Evolutionary conservation across 306 rosid species (phyloP), one percentile per base, ranked within the genome.

Genomic region (Vigna trinervia): DNA sequence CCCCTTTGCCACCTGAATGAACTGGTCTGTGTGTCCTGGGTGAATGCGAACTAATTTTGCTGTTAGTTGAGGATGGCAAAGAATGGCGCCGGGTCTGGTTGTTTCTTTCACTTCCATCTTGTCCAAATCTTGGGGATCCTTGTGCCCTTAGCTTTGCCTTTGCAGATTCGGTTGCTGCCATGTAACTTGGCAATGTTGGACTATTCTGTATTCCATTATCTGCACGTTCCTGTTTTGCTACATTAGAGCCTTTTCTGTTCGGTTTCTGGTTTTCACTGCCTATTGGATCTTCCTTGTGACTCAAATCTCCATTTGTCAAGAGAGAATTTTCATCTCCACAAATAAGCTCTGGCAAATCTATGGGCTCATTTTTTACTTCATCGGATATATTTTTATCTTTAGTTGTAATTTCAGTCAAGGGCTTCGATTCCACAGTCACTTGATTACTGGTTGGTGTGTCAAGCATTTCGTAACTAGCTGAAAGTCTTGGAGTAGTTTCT

Each of bases 131-230:
- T 5, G 99, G 97, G 64, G 99, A 92, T 82, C 97, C 97, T 84
- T 96, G 98, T 38, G 89, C 88, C 88, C 96, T 93, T 81, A 96
- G 84, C 91, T 96, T 96, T 62, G 99, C 99, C 89, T 85, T 96
- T 23, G 97, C 99, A 74, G 99, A 96, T 89, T 87, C 90, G 80
- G 99, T 96, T 76, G 96, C 99, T 58, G 93, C 93, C 99, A 96
- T 96, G 81, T 96, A 96, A 83, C 99, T 96, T 8, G 97, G 99
- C 71, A 96, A 10, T 17, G 86, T 83, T 63, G 97, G 97, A 87
- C 92, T 88, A 78, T 66, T 87, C 83, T 90, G 97, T 53, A 66
- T 30, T 68, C 87, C 97, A 66, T 92, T 92, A 80, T 95, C 99
- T 5, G 86, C 70, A 32, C 85, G 88, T 69, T 92, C 97, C 84